Evolutionary conservation across 164 flowering plant species (phyloP).

Genomic region (Annona cherimola): DNA sequence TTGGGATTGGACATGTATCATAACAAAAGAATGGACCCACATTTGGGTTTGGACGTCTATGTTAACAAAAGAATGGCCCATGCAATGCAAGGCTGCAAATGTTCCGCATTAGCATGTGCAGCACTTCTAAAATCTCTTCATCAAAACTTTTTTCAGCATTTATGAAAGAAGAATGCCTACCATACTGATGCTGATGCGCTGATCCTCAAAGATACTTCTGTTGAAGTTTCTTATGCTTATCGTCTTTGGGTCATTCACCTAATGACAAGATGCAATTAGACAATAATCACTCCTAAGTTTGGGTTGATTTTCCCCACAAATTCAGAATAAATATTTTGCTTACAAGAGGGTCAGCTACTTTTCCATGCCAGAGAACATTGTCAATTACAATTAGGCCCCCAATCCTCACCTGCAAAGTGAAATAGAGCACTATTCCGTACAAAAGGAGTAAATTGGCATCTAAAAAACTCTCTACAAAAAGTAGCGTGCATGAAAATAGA

Average conservation of each 20-base stretch:
- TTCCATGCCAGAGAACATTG: conserved; percentile 97
- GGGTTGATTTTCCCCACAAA: background rate
- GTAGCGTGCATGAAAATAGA: background rate
- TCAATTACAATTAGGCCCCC: conserved; percentile 89
- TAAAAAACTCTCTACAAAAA: background rate
- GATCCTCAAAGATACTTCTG: conserved; percentile 50
- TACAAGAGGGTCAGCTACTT: conserved; percentile 82
- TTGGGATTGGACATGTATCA: background rate
- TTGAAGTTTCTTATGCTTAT: conserved; percentile 69
- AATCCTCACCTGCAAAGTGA: conserved; percentile 57
- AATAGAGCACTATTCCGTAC: background rate
- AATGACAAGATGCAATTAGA: conserved; percentile 14
- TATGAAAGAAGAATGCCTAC: conserved; percentile 30
- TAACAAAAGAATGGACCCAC: background rate
- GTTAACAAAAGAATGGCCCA: background rate
- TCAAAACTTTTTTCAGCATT: background rate
- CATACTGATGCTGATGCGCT: conserved; percentile 79
- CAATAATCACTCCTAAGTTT: background rate
- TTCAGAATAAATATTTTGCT: conserved; percentile 5
- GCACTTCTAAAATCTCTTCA: background rate
- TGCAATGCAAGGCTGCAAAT: background rate
- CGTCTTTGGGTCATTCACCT: conserved; percentile 77
- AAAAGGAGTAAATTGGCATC: background rate
- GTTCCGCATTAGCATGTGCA: background rate
- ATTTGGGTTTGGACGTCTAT: background rate